Evolutionary conservation across 2,329 filamentous ascomycete genomes (phyloP), one percentile per base, ranked within the genome.

Genomic region (Celoporthe dispersa): DNA sequence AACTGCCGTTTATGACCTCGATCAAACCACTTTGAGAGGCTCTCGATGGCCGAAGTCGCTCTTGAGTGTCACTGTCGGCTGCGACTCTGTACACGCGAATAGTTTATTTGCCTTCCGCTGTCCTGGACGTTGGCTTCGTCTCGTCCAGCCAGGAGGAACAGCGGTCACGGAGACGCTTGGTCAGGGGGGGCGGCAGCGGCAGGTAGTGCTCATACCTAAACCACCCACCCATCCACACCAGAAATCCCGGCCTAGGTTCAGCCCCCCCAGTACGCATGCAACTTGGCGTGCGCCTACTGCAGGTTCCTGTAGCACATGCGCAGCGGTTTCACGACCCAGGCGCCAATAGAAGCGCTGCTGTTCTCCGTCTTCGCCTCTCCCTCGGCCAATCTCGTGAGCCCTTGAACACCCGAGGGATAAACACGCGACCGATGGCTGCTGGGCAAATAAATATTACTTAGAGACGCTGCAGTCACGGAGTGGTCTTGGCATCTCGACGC

Each of bases 121-220:
- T n/a, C 64, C 67, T 66, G 67, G 65, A 57, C 59, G 67, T 69
- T 67, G 64, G 67, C n/a, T 44, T 39, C 48, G 41, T 41, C 37
- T 35, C 22, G 19, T 44, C 33, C 28, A 35, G 44, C n/a, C 62
- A 59, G 25, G 16, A 25, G 25, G 35, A 64, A 64, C 70, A 66
- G 70, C 70, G 70, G 70, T 71, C 60, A 69, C 70, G 67, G 70
- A 69, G 70, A 53, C n/a, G 63, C 66, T 69, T 60, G 60, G 70
- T 71, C 57, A 63, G 64, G 31, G 61, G 67, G 69, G n/a, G 33
- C 53, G 61, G 59, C 60, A 44, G 51, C 51, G 28, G 68, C 60
- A 48, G 61, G 61, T 41, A n/a, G 25, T 68, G 68, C 44, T 69
- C 59, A 69, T 61, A 64, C 67, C 67, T 64, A 67, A 64, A 41